Conservation (phyloP, 441 rosid genomes). For the Bocquillonia castaneifolia region DNA sequence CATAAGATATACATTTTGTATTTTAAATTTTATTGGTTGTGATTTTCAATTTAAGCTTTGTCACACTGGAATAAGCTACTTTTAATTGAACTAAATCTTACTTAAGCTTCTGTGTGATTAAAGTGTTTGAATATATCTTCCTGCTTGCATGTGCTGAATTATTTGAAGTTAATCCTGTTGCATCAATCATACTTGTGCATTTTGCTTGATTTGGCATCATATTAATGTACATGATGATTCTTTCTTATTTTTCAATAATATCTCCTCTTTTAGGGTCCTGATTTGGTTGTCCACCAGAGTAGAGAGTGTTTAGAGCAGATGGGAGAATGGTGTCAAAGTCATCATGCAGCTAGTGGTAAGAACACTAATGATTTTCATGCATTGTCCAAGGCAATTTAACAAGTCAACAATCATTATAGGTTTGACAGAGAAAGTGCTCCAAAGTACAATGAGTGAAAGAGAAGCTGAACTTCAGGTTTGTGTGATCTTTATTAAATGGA, state of each 20-base stretch:
- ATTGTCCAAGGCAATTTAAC: slow-evolving; percentile 9
- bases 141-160: background rate
- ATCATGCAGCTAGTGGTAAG: slow-evolving; percentile 90
- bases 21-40: background rate
- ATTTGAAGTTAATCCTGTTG: slow-evolving; percentile 2
- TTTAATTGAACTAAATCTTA: background rate
- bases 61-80: background rate
- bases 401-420: slow-evolving; percentile 39
- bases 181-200: background rate
- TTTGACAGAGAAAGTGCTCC: slow-evolving; percentile 67
- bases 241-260: slow-evolving; percentile 1
- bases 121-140: background rate
- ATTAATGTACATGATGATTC: background rate
- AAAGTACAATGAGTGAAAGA: slow-evolving; percentile 57
- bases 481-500: slow-evolving; percentile 12
- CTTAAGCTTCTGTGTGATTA: background rate
- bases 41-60: background rate
- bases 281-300: slow-evolving; percentile 76
- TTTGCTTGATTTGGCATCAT: slow-evolving; percentile 4
- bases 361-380: slow-evolving; percentile 5
- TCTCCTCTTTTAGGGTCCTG: slow-evolving; percentile 67
- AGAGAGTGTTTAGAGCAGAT: slow-evolving; percentile 67
- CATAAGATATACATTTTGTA: background rate
- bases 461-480: slow-evolving; percentile 87
- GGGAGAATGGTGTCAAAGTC: slow-evolving; percentile 89